Base-by-base conservation (phyloP, 495 filamentous ascomycete genomes). In the Penicillium malachiteum region DNA sequence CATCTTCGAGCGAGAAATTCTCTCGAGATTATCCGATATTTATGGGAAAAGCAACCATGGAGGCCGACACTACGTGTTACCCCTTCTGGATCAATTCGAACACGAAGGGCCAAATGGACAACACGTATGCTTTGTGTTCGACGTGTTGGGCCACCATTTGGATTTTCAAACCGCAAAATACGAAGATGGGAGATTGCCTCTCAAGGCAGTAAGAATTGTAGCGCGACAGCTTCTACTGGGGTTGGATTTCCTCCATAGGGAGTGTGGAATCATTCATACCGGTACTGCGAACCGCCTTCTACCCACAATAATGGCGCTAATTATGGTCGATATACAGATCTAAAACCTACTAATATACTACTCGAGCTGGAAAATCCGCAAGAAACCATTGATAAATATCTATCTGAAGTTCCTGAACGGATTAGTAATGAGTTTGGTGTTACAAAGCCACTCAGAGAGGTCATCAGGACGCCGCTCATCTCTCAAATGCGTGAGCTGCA, bases 241-340 rank as follows among this genome's bases (percentile, higher is more conserved):
- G 13, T 76, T 93, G 17, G 88, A 93, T 64, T 92, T 90, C 69
- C 79, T 92, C 34, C 89, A 93, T 59, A 79, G 88, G 50, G 88
- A 91, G 67, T 95, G 90, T 77, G 88, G 88, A 58, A 91, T 93
- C 71, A 92, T 95, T 60, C 90, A 95, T 72, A 93, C 90, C 13
- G 90, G 92, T 77, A 77, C 90, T 55, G 90, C 34, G 10, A 44
- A 46, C 39, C 1, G n/a, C 12, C 13, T 47, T 34, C n/a, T 46
- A 33, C 33, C 47, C 33, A 53, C 32, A 54, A 46, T 26, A 26
- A 47, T 52, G 31, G 40, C 33, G 50, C 50, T 52, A 35, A 52
- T 43, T 32, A 44, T 42, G 8, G 39, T 52, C 39, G 30, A 43
- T 31, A 41, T 30, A 55, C 49, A 66, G 65, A 68, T 59, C 45